phyloP scores from a whole-genome alignment of 2,329 filamentous ascomycete species.

The Fusarium redolens region DNA sequence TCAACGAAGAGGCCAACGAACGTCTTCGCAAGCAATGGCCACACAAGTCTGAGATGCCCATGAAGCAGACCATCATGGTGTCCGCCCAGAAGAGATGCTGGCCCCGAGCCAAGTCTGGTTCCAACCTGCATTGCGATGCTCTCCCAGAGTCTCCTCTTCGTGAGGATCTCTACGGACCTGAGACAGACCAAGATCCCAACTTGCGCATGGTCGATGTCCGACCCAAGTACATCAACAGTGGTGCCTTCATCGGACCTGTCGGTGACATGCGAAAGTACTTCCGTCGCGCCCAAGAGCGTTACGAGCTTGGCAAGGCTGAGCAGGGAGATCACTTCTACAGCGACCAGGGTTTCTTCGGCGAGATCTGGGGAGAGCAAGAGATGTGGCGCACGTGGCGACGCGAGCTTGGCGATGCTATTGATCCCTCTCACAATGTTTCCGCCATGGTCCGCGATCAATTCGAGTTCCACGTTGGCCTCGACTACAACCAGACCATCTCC shows the following conservation, averaged over 20 bases:
- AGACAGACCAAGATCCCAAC: conserved; percentile 31
- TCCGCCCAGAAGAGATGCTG: conserved; percentile 42
- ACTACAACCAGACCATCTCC: conserved; percentile 39
- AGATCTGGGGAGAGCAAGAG: conserved; percentile 46
- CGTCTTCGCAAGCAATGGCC: conserved; percentile 27
- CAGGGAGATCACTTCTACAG: conserved; percentile 31
- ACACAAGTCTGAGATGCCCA: conserved; percentile 17
- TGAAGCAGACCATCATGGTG: conserved; percentile 42
- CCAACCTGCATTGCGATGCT: conserved; percentile 30
- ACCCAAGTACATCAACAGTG: conserved; percentile 46
- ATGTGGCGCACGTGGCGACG: conserved; percentile 37
- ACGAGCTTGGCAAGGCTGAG: conserved; percentile 27
- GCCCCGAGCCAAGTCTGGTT: conserved; percentile 21
- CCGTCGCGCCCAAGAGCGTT: conserved; percentile 34
- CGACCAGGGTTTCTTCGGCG: conserved; percentile 47
- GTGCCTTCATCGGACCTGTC: conserved; percentile 45
- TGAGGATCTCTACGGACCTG: conserved; percentile 36
- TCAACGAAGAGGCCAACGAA: conserved; percentile 30
- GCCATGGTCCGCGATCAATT: conserved; percentile 31
- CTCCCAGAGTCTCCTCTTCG: conserved; percentile 33
- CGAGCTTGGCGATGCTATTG: conserved; percentile 6
- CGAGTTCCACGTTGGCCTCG: conserved; percentile 40
- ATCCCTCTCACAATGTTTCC: neutral
- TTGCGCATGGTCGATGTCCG: conserved; percentile 28
- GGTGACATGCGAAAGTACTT: conserved; percentile 42